Evolutionary conservation across 805 yeast species (phyloP), one percentile per base, ranked within the genome.

Genomic region (Diddensiella transvaalensis): DNA sequence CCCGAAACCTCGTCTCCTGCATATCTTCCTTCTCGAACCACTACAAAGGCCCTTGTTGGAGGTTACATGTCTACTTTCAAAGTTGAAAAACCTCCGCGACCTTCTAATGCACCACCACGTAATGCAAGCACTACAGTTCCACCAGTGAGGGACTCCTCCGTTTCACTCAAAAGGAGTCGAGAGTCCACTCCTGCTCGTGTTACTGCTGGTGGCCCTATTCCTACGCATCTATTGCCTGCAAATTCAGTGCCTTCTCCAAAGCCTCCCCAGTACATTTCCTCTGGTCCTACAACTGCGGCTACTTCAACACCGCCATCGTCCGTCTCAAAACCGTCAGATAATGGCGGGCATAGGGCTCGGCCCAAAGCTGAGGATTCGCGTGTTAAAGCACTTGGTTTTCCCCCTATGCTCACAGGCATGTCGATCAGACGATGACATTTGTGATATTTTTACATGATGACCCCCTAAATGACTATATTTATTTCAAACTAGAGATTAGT

Each of bases 331-430:
- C 23, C 40, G 18, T 11, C 17, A 23, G 22, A 43, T 2, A 40
- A 24, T 17, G 43, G 10, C 22, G 33, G 26, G 23, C 22, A 19
- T 5, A 22, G n/a, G 4, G 26, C 23, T 11, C 11, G 42, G 2
- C 39, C 37, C 10, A 40, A 40, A 10, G 44, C 39, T 19, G 49
- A 50, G 11, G 53, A 50, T 47, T 47, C 51, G 44, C 53, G 56
- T 4, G 56, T 56, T 11, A 53, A 50, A 35, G 55, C 63, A 3
- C 52, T 59, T 49, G 64, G 64, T 4, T 60, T 60, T 41, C 64
- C 64, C 15, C 64, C 64, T 2, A 37, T 55, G 46, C 44, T 59
- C 18, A 42, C 55, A 13, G 47, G 49, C 13, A 37, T 47, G 47
- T 46, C 54, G n/a, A 15, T 46, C 26, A 46, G 40, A 36, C 19